phyloP scores from a whole-genome alignment of 371 early-diverging fungal species.

The Dentiscutata heterogama region DNA sequence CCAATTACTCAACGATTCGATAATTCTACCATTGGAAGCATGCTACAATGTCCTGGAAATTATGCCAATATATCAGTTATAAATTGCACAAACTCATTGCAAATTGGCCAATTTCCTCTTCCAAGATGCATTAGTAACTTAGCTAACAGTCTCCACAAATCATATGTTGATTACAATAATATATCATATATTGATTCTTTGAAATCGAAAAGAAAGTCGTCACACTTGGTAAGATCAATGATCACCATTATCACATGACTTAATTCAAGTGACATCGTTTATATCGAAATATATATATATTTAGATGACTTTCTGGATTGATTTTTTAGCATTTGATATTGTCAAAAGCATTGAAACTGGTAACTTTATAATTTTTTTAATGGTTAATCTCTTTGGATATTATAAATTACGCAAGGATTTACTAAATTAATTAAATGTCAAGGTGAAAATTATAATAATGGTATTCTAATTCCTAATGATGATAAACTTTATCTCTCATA shows the following conservation, averaged over 20 bases:
- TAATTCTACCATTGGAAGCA: neutral
- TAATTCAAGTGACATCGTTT: neutral
- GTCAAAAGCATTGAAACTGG: too few relatives aligned
- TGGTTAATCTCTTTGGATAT: neutral
- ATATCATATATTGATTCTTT: neutral
- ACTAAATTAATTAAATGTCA: too few relatives aligned
- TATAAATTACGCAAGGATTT: neutral
- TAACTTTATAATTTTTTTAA: too few relatives aligned
- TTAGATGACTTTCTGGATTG: neutral
- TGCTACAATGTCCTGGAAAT: neutral
- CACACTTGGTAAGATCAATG: slow-evolving; percentile 14
- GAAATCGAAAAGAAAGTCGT: slow-evolving; percentile 10
- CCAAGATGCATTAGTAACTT: slow-evolving; percentile 33
- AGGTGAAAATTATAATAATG: neutral
- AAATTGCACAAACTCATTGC: neutral
- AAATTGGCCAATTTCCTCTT: neutral
- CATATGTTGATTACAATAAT: neutral
- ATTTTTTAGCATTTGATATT: neutral
- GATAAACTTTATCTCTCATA: neutral
- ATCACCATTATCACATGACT: neutral
- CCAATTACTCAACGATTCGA: neutral
- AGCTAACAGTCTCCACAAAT: neutral
- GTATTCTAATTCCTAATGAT: slow-evolving; percentile 11
- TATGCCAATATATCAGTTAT: neutral
- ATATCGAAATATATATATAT: too few relatives aligned